These are phyloP conservation scores for Entrophospora sp. DNA, from an alignment of 192 early-diverging fungal species.

Conservation along the genomic window DNA sequence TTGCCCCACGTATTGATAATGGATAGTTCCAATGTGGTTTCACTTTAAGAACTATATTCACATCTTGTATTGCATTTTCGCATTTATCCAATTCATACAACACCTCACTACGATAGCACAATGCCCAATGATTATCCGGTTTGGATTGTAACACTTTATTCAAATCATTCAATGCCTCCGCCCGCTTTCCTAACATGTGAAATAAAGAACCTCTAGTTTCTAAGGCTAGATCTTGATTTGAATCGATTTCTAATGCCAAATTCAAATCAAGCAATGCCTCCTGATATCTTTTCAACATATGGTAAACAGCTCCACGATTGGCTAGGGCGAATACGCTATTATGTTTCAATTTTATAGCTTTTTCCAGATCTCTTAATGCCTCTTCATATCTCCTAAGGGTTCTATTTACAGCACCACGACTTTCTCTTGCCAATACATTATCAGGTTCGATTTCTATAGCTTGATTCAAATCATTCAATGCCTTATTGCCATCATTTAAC, in stretches of 20 bases:
- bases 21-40: constrained; percentile 9
- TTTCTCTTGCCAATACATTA: neutral
- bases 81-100: neutral
- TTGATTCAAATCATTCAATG: constrained; percentile 10
- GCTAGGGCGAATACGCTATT: constrained; percentile 11
- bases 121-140: constrained; percentile 2
- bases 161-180: neutral
- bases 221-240: neutral
- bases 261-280: constrained; percentile 3
- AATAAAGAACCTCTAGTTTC: neutral
- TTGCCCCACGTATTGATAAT: constrained; percentile 6
- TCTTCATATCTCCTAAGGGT: constrained; percentile 14
- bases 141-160: neutral
- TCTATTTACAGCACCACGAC: constrained; percentile 10
- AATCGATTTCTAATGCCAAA: neutral
- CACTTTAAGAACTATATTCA: constrained; percentile 1
- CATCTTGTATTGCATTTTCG: constrained; percentile 7
- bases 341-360: neutral
- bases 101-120: neutral
- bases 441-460: constrained; percentile 10
- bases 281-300: neutral
- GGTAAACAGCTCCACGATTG: constrained; percentile 11
- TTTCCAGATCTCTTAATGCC: constrained; percentile 6
- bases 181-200: neutral
- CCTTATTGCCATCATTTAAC: neutral